Evolutionary conservation across 371 early-diverging fungal species (phyloP), one percentile per base, ranked within the genome.

Genomic region (Parasitella parasitica): DNA sequence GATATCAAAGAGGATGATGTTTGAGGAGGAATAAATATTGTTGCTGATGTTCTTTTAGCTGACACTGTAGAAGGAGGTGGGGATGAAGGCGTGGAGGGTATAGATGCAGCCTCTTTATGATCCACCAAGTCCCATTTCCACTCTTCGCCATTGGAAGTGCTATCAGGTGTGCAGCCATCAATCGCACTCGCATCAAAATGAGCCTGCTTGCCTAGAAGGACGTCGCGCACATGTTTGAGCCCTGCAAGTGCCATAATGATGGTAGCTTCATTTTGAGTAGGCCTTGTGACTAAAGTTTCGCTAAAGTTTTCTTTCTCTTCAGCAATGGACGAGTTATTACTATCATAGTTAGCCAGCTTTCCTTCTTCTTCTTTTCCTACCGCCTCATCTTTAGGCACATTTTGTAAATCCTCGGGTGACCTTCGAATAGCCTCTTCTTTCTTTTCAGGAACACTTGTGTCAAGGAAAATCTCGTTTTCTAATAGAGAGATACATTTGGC

Each of bases 201-300:
- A 30, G 62, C 59, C 12, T 81, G 73, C 38, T 80, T 73, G 4
- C 85, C 87, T 6, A 75, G 54, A 18, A 88, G 58, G 6, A 86
- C 80, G 70, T 88, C 89, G 5, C 86, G 79, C 0, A 87, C 76
- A 58, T 88, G 86, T 46, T 86, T 87, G 36, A 88, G 67, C 0
- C 86, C 86, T 20, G 73, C 78, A 1, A 86, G 69, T 1, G 83
- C 86, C 50, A 72, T 66, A 27, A 78, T 67, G 1, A 81, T 35
- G 0, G 65, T 57, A 8, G 76, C 77, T 24, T 76, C 78, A 15
- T 78, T 63, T 36, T 61, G 52, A 6, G 18, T n/a, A 24, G 52
- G 59, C 15, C 18, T 3, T 24, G 46, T 49, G 0, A 13, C 13
- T 1, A 12, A 35, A 20, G 0, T 41, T 27, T 35, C 28, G 28